A percentile compares a stretch with the other conserved stretches of the same genome.
These are phyloP conservation scores for Anthoceros angustus DNA, from an alignment of 225 moss, liverwort and hornwort genomes.

Conservation along the genomic window DNA sequence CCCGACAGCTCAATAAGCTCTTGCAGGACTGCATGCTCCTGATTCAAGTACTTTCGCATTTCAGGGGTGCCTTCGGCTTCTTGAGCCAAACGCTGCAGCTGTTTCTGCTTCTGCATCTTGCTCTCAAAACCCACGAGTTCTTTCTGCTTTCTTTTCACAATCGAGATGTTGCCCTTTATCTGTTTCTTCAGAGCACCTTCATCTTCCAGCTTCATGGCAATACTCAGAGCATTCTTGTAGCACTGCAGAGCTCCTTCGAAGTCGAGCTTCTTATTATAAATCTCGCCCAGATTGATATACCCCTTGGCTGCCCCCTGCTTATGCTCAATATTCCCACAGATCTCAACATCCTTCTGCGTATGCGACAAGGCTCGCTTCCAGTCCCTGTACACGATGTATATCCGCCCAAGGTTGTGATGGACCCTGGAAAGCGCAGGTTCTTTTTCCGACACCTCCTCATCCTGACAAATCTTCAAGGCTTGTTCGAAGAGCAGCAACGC, in stretches of 20 bases:
- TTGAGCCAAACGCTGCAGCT: slow-evolving; percentile 36
- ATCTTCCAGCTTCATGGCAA: slow-evolving; percentile 74
- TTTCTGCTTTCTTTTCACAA: slow-evolving; percentile 41
- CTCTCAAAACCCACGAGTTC: slow-evolving; percentile 34
- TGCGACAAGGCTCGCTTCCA: slow-evolving; percentile 47
- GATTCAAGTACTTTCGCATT: slow-evolving; percentile 43
- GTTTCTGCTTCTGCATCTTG: slow-evolving; percentile 42
- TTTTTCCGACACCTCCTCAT: slow-evolving; percentile 59
- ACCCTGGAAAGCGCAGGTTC: slow-evolving; percentile 77
- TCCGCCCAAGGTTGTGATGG: slow-evolving; percentile 88
- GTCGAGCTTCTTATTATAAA: slow-evolving; percentile 54
- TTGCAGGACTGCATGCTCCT: slow-evolving; percentile 52
- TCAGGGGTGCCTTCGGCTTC: slow-evolving; percentile 33
- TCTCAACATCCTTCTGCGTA: slow-evolving; percentile 54
- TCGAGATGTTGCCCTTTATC: slow-evolving; percentile 38
- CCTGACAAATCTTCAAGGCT: slow-evolving; percentile 61
- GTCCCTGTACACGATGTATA: slow-evolving; percentile 52
- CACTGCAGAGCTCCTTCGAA: slow-evolving; percentile 51
- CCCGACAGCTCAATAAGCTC: slow-evolving; percentile 20
- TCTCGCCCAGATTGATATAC: slow-evolving; percentile 58
- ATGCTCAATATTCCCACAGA: slow-evolving; percentile 70
- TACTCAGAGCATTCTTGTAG: slow-evolving; percentile 46
- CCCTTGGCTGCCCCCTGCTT: slow-evolving; percentile 96
- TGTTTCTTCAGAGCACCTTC: slow-evolving; percentile 44
- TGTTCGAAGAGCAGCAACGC: slow-evolving; percentile 34